Evolutionary conservation across 306 rosid species (phyloP).

Genomic region (Quercus wislizeni): DNA sequence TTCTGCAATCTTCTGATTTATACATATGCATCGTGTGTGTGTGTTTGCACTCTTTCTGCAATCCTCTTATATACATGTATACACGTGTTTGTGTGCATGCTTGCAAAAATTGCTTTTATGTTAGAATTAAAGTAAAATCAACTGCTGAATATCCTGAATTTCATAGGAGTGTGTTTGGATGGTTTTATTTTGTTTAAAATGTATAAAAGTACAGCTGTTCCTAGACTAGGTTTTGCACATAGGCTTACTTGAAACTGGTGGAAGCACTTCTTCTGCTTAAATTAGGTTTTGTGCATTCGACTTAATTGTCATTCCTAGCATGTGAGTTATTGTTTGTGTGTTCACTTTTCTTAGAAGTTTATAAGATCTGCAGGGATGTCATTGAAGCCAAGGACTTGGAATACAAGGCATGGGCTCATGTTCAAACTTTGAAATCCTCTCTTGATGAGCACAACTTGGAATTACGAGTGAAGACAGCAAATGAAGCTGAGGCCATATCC

Average conservation of each 20-base stretch:
- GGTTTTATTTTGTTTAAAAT: too few species aligned
- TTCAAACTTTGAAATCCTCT: conserved; percentile 71
- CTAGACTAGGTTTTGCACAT: background rate
- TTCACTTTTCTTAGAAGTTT: conserved; percentile 20
- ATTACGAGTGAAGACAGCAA: conserved; percentile 88
- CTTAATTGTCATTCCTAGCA: background rate
- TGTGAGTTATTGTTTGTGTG: conserved; percentile 1
- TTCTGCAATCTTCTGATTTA: background rate
- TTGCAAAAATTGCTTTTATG: background rate
- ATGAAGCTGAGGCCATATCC: conserved; percentile 90
- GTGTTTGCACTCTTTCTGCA: background rate
- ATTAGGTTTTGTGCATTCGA: background rate
- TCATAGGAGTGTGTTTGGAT: background rate
- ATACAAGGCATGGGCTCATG: conserved; percentile 83
- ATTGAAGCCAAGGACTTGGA: conserved; percentile 82
- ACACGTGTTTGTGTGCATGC: background rate
- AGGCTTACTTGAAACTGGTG: background rate
- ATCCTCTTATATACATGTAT: background rate
- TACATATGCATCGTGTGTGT: background rate
- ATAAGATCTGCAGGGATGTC: conserved; percentile 57
- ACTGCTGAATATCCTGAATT: background rate
- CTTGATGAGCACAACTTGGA: conserved; percentile 87
- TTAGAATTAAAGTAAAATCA: background rate
- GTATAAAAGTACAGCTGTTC: too few species aligned
- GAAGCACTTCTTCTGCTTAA: background rate